phyloP scores from a whole-genome alignment of 345 rosid species.

The Erysimum cheiranthoides region DNA sequence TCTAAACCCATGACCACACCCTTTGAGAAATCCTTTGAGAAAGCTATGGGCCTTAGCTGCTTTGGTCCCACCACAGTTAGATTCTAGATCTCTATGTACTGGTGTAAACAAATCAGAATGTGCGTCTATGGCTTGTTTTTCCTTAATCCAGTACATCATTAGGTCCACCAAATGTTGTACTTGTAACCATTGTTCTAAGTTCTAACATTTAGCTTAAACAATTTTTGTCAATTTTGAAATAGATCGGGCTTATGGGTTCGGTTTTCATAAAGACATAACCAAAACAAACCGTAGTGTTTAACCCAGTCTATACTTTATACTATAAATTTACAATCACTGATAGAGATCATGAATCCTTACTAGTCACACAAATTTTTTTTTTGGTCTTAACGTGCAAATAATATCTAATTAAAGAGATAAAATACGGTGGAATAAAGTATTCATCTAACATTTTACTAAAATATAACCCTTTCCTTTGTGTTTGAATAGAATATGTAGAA shows the following conservation, averaged over 20 bases:
- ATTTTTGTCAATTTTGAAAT: not conserved
- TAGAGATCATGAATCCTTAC: too few species aligned
- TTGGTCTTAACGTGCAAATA: too few species aligned
- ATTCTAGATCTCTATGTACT: slow-evolving; percentile 32
- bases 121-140: not conserved
- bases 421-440: not conserved
- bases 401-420: too few species aligned
- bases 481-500: not conserved
- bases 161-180: not conserved
- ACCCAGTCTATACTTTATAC: not conserved
- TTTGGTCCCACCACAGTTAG: slow-evolving; percentile 57
- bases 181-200: slow-evolving; percentile 20
- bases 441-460: not conserved
- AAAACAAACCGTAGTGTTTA: not conserved
- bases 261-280: not conserved
- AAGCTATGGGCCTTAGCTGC: slow-evolving; percentile 52
- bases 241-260: not conserved
- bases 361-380: not conserved
- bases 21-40: slow-evolving; percentile 48
- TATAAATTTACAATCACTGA: not conserved
- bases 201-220: not conserved
- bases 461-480: not conserved
- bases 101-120: not conserved
- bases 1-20: slow-evolving; percentile 37
- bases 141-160: not conserved